A percentile compares a stretch with the other conserved stretches of the same genome.
Conservation (phyloP, 352 stramenopile species). For the Phytopythium montanum region DNA sequence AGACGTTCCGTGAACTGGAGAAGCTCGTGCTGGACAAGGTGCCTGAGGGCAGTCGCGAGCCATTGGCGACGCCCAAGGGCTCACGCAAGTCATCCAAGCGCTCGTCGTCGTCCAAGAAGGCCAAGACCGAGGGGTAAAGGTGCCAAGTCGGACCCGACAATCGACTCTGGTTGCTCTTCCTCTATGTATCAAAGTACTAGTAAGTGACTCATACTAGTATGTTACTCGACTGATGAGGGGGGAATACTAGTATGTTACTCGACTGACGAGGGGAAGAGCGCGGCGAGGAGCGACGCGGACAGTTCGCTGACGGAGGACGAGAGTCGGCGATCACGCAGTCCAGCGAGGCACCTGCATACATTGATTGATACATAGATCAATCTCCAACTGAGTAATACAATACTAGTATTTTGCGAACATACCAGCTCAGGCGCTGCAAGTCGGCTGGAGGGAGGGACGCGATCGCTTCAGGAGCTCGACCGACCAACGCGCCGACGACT, state of each 20-base stretch:
- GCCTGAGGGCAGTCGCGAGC: constrained; percentile 58
- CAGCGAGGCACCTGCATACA: background rate
- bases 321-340: background rate
- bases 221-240: too few relatives aligned
- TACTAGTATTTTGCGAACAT: background rate
- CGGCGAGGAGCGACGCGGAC: background rate
- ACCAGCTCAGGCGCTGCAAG: constrained; percentile 31
- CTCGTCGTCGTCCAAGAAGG: constrained; percentile 59
- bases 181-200: too few relatives aligned
- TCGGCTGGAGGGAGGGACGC: constrained; percentile 15
- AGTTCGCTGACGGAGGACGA: background rate
- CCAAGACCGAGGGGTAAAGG: constrained; percentile 43
- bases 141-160: too few relatives aligned
- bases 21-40: constrained; percentile 78
- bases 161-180: too few relatives aligned
- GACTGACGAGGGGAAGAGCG: background rate
- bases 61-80: constrained; percentile 58
- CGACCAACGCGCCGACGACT: constrained; percentile 47
- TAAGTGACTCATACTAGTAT: too few relatives aligned
- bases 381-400: too few relatives aligned
- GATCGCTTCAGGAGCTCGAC: constrained; percentile 43
- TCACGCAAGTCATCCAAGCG: constrained; percentile 45
- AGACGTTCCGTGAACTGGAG: constrained; percentile 85
- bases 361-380: background rate
- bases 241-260: too few relatives aligned